Evolutionary conservation across 331 rosid genomes (phyloP), one percentile per base, ranked within the genome.

Genomic region (Quercus tomentella): DNA sequence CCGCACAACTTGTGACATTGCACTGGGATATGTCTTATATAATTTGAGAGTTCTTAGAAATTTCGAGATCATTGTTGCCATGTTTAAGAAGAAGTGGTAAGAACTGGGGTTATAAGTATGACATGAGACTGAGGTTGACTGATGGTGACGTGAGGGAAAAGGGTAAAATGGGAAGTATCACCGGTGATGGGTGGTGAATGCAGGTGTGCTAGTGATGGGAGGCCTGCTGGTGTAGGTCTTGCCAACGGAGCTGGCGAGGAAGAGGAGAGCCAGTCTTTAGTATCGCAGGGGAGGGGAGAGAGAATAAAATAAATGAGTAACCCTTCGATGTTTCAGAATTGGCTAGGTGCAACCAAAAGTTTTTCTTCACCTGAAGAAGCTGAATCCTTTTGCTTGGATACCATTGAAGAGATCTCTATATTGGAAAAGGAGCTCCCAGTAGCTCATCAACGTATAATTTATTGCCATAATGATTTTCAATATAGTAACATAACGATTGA

Each of bases 381-480:
- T 56, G 67, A 80, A 60, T 76, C 75, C 52, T 87, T 93, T 81
- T 81, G 30, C 77, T 72, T 91, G 84, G 88, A 89, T 78, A 84
- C 43, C 9, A 70, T 93, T 57, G 90, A 88, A 72, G 75, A 81
- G 82, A 86, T 88, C 69, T 75, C 87, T 49, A 4, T 68, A 69
- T 76, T 91, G 85, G 95, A 93, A 80, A 83, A 75, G 60, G 83
- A 86, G 49, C 80, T 89, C 33, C 85, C 89, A 70, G 37, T 21
- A 14, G 33, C 72, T 79, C 77, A 58, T 49, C 85, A 80, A 70
- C n/a, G 31, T 15, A 71, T 89, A 25, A 90, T 88, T 37, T 93
- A 91, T 80, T 88, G 98, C 81, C 98, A 91, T 87, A 89, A 88
- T 21, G 98, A 93, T 86, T 77, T 89, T 74, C 98, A 91, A 74